These are phyloP conservation scores for Phaseolus lunatus DNA, from an alignment of 306 rosid species.

Conservation along the genomic window DNA sequence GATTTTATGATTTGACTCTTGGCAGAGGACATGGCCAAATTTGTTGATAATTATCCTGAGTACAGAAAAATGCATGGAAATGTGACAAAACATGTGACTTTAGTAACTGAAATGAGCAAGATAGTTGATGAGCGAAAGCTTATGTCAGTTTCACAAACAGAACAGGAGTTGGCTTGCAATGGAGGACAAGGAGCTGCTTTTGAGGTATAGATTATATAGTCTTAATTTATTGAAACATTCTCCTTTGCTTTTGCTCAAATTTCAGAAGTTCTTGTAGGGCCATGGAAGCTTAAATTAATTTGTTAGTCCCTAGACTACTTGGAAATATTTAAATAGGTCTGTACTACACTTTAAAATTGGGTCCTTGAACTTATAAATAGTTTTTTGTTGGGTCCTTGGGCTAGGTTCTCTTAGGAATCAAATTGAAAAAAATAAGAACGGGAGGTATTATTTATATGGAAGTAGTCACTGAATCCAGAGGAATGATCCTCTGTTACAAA, in stretches of 20 bases:
- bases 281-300: not conserved
- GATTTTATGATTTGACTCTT: slow-evolving; percentile 47
- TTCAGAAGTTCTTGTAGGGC: slow-evolving; percentile 27
- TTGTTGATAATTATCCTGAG: slow-evolving; percentile 96
- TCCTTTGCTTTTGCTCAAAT: slow-evolving; percentile 32
- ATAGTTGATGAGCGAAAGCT: slow-evolving; percentile 84
- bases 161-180: slow-evolving; percentile 96
- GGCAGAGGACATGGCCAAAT: slow-evolving; percentile 97
- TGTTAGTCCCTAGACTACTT: not conserved
- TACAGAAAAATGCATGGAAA: slow-evolving; percentile 96
- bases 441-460: not conserved
- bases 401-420: not conserved
- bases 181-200: slow-evolving; percentile 97
- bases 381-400: not conserved
- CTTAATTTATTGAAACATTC: slow-evolving; percentile 17
- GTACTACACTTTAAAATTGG: not conserved
- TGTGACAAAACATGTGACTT: slow-evolving; percentile 93
- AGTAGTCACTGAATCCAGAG: not conserved
- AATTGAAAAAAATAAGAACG: slow-evolving; percentile 3
- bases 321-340: not conserved
- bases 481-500: not conserved
- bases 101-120: slow-evolving; percentile 97
- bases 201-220: slow-evolving; percentile 64
- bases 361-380: not conserved
- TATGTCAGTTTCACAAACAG: slow-evolving; percentile 91